These are phyloP conservation scores for Synchytrium microbalum DNA, from an alignment of 371 early-diverging fungal genomes.

Conservation along the genomic window DNA sequence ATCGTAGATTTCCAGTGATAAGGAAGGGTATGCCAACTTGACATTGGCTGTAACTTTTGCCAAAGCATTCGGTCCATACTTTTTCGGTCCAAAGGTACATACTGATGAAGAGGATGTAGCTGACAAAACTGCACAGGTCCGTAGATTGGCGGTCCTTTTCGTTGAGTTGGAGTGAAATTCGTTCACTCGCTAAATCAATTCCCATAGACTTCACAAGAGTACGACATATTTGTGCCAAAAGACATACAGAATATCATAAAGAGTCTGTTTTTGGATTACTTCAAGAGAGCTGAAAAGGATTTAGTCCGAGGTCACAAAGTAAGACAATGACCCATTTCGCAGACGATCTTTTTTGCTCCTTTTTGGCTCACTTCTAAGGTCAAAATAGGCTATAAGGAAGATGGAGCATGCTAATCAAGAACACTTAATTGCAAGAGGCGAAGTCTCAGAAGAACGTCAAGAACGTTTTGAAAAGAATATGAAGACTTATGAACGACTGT, in stretches of 20 bases:
- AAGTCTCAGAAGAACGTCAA: slow-evolving; percentile 72
- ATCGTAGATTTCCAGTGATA: slow-evolving; percentile 25
- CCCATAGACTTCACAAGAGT: too few relatives aligned
- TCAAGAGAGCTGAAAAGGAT: slow-evolving; percentile 52
- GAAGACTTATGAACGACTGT: slow-evolving; percentile 64
- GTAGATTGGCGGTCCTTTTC: too few relatives aligned
- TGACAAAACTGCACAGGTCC: too few relatives aligned
- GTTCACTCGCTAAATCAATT: too few relatives aligned
- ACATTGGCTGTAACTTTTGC: slow-evolving; percentile 67
- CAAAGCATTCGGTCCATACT: slow-evolving; percentile 53
- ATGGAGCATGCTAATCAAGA: slow-evolving; percentile 73
- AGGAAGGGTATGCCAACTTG: slow-evolving; percentile 44
- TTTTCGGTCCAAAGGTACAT: slow-evolving; percentile 33
- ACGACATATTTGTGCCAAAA: slow-evolving; percentile 32
- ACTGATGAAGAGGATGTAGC: not conserved
- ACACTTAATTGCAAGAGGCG: slow-evolving; percentile 70
- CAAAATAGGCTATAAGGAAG: slow-evolving; percentile 49
- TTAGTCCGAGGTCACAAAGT: slow-evolving; percentile 67
- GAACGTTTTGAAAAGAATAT: slow-evolving; percentile 63
- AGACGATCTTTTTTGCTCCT: not conserved
- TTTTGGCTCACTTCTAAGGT: not conserved
- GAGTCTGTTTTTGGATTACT: slow-evolving; percentile 58
- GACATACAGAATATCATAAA: slow-evolving; percentile 49
- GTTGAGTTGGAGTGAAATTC: too few relatives aligned
- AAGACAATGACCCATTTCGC: not conserved